Evolutionary conservation across 2,329 filamentous ascomycete genomes (phyloP), one percentile per base, ranked within the genome.

Genomic region (Alternaria panax): DNA sequence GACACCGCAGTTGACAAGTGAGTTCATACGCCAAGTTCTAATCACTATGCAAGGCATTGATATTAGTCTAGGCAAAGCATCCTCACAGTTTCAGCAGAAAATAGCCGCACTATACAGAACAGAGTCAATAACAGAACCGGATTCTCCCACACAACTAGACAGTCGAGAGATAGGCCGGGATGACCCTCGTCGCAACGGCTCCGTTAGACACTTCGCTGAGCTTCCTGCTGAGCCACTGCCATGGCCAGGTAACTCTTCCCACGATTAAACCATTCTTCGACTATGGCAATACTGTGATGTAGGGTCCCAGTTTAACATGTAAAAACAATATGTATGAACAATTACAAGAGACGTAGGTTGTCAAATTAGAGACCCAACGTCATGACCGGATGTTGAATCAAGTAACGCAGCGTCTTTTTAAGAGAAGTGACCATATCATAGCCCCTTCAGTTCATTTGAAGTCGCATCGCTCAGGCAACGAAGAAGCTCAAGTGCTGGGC

Each of bases 1-100:
- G 69, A 72, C 65, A 30, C 61, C 63, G 28, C 54, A 59, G 16
- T 48, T 63, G 8, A 47, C 45, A 4, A 50, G 54, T 63, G 51
- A 28, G 54, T 28, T 14, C 1, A 18, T 30, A 12, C 4, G 8
- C n/a, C 7, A 7, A n/a, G 18, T 42, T 28, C 30, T 3, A 12
- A 4, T 4, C n/a, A 36, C 18, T 7, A 7, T 28, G 25, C 24
- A 41, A 9, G 16, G 36, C n/a, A 18, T 24, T 60, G 6, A 60
- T 7, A 2, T 8, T 12, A 18, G 11, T 22, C 5, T 36, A 59
- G 47, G 50, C 45, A 57, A 43, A 20, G 43, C 45, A 12, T 51
- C 47, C 6, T 42, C 36, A 16, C 50, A 51, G 9, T 50, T 50
- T 8, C 50, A 36, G 41, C 18, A 43, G 40, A 57, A 45, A 18